Evolutionary conservation across 1,139 yeast species (phyloP), one percentile per base, ranked within the genome.

Genomic region (Yamadazyma songkhlaensis): DNA sequence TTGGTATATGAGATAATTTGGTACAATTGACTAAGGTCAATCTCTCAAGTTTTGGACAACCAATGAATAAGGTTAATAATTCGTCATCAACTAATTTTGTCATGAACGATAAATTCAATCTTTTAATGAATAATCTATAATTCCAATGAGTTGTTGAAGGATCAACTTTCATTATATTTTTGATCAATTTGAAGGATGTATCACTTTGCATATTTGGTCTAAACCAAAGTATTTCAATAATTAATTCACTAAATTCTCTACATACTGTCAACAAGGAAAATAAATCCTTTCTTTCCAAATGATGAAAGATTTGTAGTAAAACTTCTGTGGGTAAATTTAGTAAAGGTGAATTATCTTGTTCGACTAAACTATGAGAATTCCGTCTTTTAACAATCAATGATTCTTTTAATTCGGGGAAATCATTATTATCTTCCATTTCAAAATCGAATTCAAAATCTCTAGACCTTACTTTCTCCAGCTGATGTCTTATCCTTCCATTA

Each of bases 191-290:
- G 54, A 70, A 74, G 26, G 79, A 76, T 3, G 57, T 49, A 46
- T 70, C 77, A 48, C 74, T 77, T 53, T 74, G 84, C 64, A 77
- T 84, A 43, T 81, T 83, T 2, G 97, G 97, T 44, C 97, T 76
- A 55, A 87, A 86, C 95, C 97, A 90, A 29, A 90, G 67, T 38
- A 84, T 72, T 54, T 88, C 96, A 11, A 89, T 79, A 14, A 88
- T 81, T 34, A 87, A 67, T 46, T 80, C 78, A 23, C 90, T 88
- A 84, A 96, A 89, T 46, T 81, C 77, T 48, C 79, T 79, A 59
- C 96, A 89, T 8, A 89, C 94, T 2, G 89, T 72, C 43, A 88
- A 65, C 30, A 88, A 67, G 10, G 81, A 70, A 43, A 80, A 80
- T 48, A 85, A 70, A 56, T 89, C 96, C 45, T 74, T 75, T 35